Evolutionary conservation across 768 basidiomycete genomes (phyloP), one percentile per base, ranked within the genome.

Genomic region (Hypholoma fasciculare): DNA sequence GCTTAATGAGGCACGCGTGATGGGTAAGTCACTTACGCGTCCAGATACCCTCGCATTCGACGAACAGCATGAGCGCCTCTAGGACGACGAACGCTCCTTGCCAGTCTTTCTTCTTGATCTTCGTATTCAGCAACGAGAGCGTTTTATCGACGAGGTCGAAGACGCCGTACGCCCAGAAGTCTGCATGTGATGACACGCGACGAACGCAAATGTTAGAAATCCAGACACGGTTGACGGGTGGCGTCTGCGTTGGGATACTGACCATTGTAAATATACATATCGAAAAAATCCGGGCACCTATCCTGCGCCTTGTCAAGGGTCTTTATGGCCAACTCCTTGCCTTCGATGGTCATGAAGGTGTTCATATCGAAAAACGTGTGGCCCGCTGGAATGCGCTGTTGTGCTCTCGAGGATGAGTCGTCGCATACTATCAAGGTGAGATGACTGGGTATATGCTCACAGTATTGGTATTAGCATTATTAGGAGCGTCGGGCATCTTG

Each of bases 221-320:
- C 27, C 27, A 12, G 8, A 30, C 11, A 49, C 7, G 11, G 20
- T 17, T 7, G 34, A 38, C 17, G 50, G 14, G 13, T 12, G n/a
- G n/a, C n/a, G n/a, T n/a, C n/a, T n/a, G 12, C 50, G 8, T 12
- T 17, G 17, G 19, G 13, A n/a, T 48, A 56, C 68, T 51, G 40
- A 72, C 76, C 70, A 49, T 75, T 72, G 60, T 73, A 72, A 36
- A 72, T 66, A 51, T 73, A 74, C 68, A 74, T 71, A 42, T 68
- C 67, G 49, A 71, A 71, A 26, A 57, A 58, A 53, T 75, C 72
- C 8, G 73, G 73, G 58, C 74, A 67, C 40, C 73, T 63, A 26
- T 73, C 69, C 11, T 64, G 56, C 8, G 72, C 67, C 55, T 74
- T 63, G 17, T 69, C 60, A 38, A 74, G 52, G 23, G 75, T 61